Percentiles rank a stretch among this genome's conserved stretches.
Conservation (phyloP, 1,284 basidiomycete species). For the Fomitopsis pinicola region DNA sequence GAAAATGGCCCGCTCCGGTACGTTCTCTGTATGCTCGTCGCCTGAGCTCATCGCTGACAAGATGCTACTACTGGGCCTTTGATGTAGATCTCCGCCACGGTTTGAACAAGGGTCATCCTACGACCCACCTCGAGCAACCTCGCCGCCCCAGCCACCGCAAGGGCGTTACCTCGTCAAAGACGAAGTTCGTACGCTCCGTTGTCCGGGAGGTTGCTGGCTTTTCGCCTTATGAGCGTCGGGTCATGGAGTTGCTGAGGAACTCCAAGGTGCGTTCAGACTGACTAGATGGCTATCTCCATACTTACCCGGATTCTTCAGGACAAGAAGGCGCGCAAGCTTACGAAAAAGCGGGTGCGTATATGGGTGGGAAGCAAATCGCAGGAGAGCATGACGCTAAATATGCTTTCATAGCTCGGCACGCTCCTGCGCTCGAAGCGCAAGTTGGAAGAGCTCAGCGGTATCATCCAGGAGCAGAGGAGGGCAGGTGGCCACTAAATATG, state of each 20-base stretch:
- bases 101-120: conserved; percentile 90
- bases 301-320: conserved; percentile 48
- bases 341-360: conserved; percentile 95
- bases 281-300: background rate
- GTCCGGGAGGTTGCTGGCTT: conserved; percentile 97
- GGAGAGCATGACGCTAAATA: background rate
- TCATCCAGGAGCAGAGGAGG: conserved; percentile 91
- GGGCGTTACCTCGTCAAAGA: conserved; percentile 83
- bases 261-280: conserved; percentile 74
- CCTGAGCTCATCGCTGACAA: conserved; percentile 2
- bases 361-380: background rate
- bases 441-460: conserved; percentile 86
- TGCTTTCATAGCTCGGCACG: conserved; percentile 74
- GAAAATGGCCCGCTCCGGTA: conserved; percentile 72
- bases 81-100: conserved; percentile 83
- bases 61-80: conserved; percentile 3
- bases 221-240: conserved; percentile 97
- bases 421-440: conserved; percentile 96
- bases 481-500: conserved; percentile 50
- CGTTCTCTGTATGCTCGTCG: conserved; percentile 16
- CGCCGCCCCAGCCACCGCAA: conserved; percentile 90
- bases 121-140: conserved; percentile 80
- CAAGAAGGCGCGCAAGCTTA: conserved; percentile 97
- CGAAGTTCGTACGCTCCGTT: conserved; percentile 87
- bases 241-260: conserved; percentile 99